phyloP scores from a whole-genome alignment of 2,329 filamentous ascomycete genomes.

The Cladorrhinum sp. region DNA sequence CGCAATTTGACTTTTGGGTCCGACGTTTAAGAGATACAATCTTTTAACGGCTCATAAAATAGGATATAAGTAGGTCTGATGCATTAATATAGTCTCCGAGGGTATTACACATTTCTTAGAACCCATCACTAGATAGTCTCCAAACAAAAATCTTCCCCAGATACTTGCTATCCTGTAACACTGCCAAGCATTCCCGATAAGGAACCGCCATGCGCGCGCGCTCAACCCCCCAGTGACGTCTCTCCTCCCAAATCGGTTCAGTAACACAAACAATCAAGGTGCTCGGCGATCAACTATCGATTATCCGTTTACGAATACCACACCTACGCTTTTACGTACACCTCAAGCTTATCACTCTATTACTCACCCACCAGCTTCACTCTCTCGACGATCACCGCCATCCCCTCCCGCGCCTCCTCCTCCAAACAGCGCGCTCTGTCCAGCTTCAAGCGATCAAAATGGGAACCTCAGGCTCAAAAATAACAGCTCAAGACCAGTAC shows the following conservation, averaged over 20 bases:
- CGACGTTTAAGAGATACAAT: background rate
- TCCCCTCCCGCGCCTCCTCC: background rate
- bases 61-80: background rate
- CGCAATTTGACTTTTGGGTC: background rate
- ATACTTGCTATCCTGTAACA: background rate
- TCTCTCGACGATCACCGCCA: too few species aligned
- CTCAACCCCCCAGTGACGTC: constrained; percentile 16
- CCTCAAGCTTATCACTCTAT: too few species aligned
- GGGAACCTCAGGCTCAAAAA: constrained; percentile 56
- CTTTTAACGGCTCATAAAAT: background rate
- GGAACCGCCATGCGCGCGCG: background rate
- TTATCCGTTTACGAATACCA: background rate
- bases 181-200: constrained; percentile 3
- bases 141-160: background rate
- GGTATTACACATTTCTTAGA: too few species aligned
- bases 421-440: too few species aligned
- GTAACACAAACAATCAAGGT: constrained; percentile 1
- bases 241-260: background rate
- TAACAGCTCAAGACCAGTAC: constrained; percentile 80
- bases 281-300: background rate
- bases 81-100: too few species aligned
- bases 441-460: too few species aligned
- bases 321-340: too few species aligned
- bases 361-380: background rate
- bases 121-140: background rate